Evolutionary conservation across 495 filamentous ascomycete genomes (phyloP), one percentile per base, ranked within the genome.

Genomic region (Xylaria bambusicola): DNA sequence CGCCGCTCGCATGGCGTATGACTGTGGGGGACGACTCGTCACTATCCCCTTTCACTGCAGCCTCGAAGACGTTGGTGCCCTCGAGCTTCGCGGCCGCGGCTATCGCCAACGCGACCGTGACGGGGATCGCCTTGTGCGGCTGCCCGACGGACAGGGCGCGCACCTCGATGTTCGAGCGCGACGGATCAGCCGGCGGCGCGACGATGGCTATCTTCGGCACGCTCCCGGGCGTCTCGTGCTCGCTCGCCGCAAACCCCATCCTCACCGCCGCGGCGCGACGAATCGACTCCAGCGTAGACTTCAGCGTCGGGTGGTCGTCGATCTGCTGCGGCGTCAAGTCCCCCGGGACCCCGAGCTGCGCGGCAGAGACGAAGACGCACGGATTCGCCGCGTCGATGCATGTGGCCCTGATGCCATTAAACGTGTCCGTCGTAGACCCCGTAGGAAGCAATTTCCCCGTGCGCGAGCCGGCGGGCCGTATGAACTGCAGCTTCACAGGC

Each of bases 181-280:
- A 52, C 3, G 68, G 53, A 21, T 38, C 36, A 13, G 36, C 36
- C 15, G 36, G 36, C 15, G 36, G 36, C 8, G 36, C 36, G 12
- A 38, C 36, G 83, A 83, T 0, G 91, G 75, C 7, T 90, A 92
- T 83, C 74, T 89, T 90, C 0, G 88, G 88, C 3, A 88, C 77
- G 59, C 82, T 85, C 42, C 82, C 75, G 3, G 36, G 36, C 13
- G 36, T 38, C 36, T 38, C 7, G 0, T 81, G 81, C 4, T 82
- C 77, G 12, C 7, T 38, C 6, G 71, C 73, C 27, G 77, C 74
- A 1, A 92, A 62, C 0, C 87, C 86, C 87, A 92, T 91, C 59
- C 66, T 73, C 3, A 77, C 76, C 0, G 84, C 85, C 2, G 82
- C 88, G 42, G 80, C 75, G 15, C 76, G 76, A 9, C 88, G 76